Base-by-base conservation (phyloP, 176 grass and related monocot species). In the Thalia dealbata region DNA sequence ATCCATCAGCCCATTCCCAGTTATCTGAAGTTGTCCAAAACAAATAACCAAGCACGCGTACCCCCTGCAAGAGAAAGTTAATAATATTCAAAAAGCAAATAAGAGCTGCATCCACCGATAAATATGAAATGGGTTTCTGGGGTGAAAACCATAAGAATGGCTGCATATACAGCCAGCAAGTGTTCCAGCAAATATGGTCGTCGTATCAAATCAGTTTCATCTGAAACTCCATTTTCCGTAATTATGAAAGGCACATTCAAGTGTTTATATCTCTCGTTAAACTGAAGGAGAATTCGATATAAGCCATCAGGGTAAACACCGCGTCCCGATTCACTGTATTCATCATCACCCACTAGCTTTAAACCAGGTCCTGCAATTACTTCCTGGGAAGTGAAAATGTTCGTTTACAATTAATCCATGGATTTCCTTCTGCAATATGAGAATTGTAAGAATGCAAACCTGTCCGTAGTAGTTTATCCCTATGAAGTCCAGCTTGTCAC, bases 1-100 rank as follows among this genome's bases (percentile, higher is more conserved):
- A 97, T 55, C 93, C 93, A 86, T 97, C 93, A 11, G 93, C 93
- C 93, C 93, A 92, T 79, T 97, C 89, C 93, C 89, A 97, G 78
- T 92, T 97, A 85, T 97, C 93, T 9, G 93, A 97, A 64, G 82
- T 97, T 76, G 89, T 92, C 93, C 93, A 97, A 74, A 97, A 92
- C 43, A 97, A 62, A 90, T 92, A 97, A 80, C 89, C 89, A 85
- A 97, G 82, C 32, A 97, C 84, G 60, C 74, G 82, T 38, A 97
- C 89, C 70, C 93, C 93, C 93, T 92, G 71, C 55, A 90, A 83
- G 73, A 6, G 18, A 76, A 19, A 84, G 26, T n/a, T 42, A 72
- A 38, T 38, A 38, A 2, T 42, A 75, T 48, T n/a, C 72, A 63
- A 41, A 23, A 60, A 66, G 32, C 32, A 73, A 44, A 73, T n/a